Evolutionary conservation across 495 filamentous ascomycete species (phyloP), one percentile per base, ranked within the genome.

Genomic region (Hypoxylon lienhwacheense): DNA sequence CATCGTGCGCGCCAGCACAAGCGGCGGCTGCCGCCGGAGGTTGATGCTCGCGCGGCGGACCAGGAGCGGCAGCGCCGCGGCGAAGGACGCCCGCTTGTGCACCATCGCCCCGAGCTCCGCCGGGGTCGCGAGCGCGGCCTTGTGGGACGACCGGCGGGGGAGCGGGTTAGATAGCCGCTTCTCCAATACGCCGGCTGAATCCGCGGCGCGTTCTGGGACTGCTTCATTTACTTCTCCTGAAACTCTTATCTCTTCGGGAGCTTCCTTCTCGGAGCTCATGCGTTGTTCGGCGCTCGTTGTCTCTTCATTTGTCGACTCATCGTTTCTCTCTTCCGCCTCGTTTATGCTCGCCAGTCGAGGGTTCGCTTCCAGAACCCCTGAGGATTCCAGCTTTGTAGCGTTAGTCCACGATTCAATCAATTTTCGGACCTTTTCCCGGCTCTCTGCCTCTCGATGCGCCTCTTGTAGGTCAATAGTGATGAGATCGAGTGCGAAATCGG

Each of bases 401-500:
- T 25, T 12, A 28, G 40, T 65, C 77, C 81, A 85, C 3, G 70
- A 69, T 1, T 74, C 62, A 51, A 88, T 85, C 0, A 89, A 74
- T 6, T 64, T 66, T 28, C 72, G 71, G 7, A 88, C 85, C 55
- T 78, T 82, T 48, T 78, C 68, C 19, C 84, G 73, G 26, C 77
- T 87, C 8, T 77, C 68, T 5, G 66, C 73, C 64, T 89, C 86
- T 12, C 77, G 76, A 8, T 72, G 65, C 36, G 73, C 77, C 36
- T 82, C 78, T 59, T 87, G 86, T 0, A 89, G 73, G 54, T 89
- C 83, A 17, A 89, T 78, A 0, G 87, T 88, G 42, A 90, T 86
- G 5, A 89, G 72, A 65, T 90, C 87, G 8, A 90, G 70, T 2
- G 85, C 85, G 52, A 89, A 89, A 62, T 90, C 87, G 2, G 87